phyloP scores from a whole-genome alignment of 257 asterid species.

The Solanum clarkiae region DNA sequence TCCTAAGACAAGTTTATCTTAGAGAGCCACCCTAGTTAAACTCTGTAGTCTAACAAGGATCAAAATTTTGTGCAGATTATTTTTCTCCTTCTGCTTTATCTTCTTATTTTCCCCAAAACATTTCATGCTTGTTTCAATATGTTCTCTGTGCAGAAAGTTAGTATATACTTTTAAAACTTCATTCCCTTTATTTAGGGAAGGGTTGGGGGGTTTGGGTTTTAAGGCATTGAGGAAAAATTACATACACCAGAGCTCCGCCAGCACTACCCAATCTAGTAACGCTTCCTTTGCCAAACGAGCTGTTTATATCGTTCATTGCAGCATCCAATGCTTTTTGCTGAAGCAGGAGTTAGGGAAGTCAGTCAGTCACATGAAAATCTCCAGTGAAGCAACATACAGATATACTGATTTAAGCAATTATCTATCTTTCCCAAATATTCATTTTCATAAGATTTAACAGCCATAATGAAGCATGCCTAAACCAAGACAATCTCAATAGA shows the following conservation, averaged over 20 bases:
- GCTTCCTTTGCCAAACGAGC: conserved; percentile 94
- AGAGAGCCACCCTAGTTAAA: not conserved
- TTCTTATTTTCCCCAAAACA: not conserved
- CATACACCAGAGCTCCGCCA: conserved; percentile 98
- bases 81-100: not conserved
- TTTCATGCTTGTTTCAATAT: not conserved
- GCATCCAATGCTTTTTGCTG: conserved; percentile 97
- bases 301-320: conserved; percentile 92
- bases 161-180: not conserved
- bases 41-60: not conserved
- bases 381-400: not conserved
- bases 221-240: conserved; percentile 1
- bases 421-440: not conserved
- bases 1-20: not conserved
- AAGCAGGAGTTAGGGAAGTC: not conserved
- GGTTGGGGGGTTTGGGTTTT: too few species aligned
- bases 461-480: not conserved
- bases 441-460: not conserved
- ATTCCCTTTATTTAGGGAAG: not conserved
- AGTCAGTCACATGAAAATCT: not conserved
- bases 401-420: not conserved
- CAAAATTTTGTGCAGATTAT: not conserved
- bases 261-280: conserved; percentile 95
- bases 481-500: too few species aligned
- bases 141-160: not conserved